Percentiles rank a stretch among this genome's conserved stretches.
Conservation (phyloP, 805 yeast genomes). For the Nadsonia fulvescens region DNA sequence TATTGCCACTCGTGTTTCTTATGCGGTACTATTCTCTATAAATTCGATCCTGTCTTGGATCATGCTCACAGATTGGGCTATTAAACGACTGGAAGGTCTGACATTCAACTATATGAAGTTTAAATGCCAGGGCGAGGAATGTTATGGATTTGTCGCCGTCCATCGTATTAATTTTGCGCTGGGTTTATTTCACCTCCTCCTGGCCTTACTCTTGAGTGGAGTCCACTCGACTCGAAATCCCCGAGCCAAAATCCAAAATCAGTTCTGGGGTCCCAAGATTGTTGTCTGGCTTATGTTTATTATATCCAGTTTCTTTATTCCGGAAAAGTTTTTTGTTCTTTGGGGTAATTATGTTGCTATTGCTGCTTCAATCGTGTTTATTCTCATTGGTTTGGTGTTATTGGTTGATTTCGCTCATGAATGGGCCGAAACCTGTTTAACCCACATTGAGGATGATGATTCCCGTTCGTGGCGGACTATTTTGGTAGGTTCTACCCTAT, state of each 20-base stretch:
- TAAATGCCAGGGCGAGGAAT: constrained; percentile 64
- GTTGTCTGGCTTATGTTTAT: constrained; percentile 38
- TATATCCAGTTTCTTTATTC: constrained; percentile 54
- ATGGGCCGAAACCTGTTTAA: constrained; percentile 94
- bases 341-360: constrained; percentile 89
- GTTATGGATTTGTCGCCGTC: constrained; percentile 90
- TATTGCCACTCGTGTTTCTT: constrained; percentile 68
- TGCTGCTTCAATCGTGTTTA: constrained; percentile 64
- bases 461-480: constrained; percentile 55
- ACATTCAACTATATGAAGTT: constrained; percentile 51
- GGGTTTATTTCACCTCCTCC: constrained; percentile 55
- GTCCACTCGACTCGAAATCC: constrained; percentile 65
- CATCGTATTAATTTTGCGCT: constrained; percentile 79
- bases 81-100: constrained; percentile 51
- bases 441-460: constrained; percentile 69
- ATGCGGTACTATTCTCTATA: constrained; percentile 58
- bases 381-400: constrained; percentile 75
- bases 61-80: constrained; percentile 68
- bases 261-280: constrained; percentile 74
- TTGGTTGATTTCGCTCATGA: constrained; percentile 95
- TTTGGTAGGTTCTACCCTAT: constrained; percentile 68
- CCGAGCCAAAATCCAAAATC: constrained; percentile 73
- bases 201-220: constrained; percentile 51
- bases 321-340: constrained; percentile 68
- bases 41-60: constrained; percentile 85